phyloP scores from a whole-genome alignment of 2,329 filamentous ascomycete genomes.

The Aspergillus sojae region DNA sequence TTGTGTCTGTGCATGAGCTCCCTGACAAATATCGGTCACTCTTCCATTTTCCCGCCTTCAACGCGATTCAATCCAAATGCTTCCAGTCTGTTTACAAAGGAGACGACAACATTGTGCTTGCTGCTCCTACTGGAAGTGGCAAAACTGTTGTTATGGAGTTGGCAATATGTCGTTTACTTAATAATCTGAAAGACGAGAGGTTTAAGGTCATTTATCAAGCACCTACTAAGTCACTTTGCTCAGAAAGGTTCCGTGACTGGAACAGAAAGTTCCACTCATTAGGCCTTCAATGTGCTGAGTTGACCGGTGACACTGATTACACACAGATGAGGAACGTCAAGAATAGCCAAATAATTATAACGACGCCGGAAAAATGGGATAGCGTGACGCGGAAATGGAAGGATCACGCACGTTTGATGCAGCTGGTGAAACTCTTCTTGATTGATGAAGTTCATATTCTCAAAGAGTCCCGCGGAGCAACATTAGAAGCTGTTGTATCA shows the following conservation, averaged over 20 bases:
- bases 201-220: slow-evolving; percentile 87
- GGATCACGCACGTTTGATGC: slow-evolving; percentile 74
- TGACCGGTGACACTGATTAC: slow-evolving; percentile 79
- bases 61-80: slow-evolving; percentile 80
- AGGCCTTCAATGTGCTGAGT: slow-evolving; percentile 70
- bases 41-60: slow-evolving; percentile 76
- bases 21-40: slow-evolving; percentile 70
- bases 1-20: slow-evolving; percentile 62
- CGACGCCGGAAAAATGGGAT: slow-evolving; percentile 90
- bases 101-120: slow-evolving; percentile 76
- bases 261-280: slow-evolving; percentile 70
- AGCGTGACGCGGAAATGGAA: slow-evolving; percentile 86
- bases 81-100: slow-evolving; percentile 68
- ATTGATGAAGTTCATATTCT: slow-evolving; percentile 89
- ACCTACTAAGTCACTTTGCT: slow-evolving; percentile 80
- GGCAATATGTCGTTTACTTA: slow-evolving; percentile 73
- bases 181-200: slow-evolving; percentile 56
- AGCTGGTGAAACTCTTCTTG: slow-evolving; percentile 75
- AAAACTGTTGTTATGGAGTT: slow-evolving; percentile 83
- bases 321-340: slow-evolving; percentile 69
- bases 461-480: slow-evolving; percentile 77
- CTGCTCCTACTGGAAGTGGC: slow-evolving; percentile 81
- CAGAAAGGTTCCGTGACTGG: slow-evolving; percentile 78
- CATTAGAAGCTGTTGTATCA: slow-evolving; percentile 79
- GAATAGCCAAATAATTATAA: slow-evolving; percentile 78